Conservation (phyloP, 495 filamentous ascomycete genomes). For the Oleoguttula mirabilis region DNA sequence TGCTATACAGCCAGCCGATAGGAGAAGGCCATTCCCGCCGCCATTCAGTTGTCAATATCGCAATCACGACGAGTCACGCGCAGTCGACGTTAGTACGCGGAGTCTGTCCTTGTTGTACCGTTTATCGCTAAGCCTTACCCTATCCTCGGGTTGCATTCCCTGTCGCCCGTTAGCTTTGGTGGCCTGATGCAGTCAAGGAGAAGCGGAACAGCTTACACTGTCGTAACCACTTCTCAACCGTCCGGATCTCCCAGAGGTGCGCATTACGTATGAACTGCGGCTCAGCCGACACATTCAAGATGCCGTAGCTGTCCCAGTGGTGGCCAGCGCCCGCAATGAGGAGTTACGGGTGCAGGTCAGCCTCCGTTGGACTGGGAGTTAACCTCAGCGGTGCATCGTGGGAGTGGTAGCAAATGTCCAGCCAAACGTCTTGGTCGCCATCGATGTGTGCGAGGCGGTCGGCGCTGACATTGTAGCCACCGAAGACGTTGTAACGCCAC, state of each 20-base stretch:
- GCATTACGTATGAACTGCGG: conserved; percentile 29
- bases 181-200: no score
- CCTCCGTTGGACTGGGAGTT: conserved; percentile 34
- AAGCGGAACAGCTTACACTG: conserved; percentile 39
- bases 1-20: no score
- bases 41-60: no score
- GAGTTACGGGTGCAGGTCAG: conserved; percentile 50
- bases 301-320: conserved; percentile 62
- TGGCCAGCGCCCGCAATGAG: conserved; percentile 51
- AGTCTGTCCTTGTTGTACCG: no score
- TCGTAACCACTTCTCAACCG: conserved; percentile 54
- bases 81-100: no score
- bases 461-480: conserved; percentile 54
- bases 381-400: conserved; percentile 45
- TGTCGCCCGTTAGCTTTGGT: no score
- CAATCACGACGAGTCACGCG: no score
- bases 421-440: conserved; percentile 60
- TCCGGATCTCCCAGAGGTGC: conserved; percentile 45
- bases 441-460: conserved; percentile 39
- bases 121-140: no score
- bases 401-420: conserved; percentile 27
- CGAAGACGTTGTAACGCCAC: conserved; percentile 51
- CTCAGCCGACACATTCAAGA: conserved; percentile 45
- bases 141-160: no score
- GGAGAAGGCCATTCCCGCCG: no score